Conservation (phyloP, 768 basidiomycete genomes). For the Termitomyces sp. region DNA sequence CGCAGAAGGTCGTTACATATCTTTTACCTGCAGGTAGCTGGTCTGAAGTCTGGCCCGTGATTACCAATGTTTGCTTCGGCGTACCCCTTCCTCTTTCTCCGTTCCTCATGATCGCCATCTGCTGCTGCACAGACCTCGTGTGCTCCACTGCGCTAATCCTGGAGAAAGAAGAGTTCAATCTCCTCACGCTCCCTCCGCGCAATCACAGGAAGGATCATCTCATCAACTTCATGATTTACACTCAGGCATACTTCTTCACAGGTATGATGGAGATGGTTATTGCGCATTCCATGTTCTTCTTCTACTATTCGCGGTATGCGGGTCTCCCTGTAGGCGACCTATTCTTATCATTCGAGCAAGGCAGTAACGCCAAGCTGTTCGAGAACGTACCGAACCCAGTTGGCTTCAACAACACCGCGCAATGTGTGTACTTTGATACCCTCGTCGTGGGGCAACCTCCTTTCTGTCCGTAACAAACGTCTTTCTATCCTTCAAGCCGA, state of each 20-base stretch:
- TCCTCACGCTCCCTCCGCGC: neutral
- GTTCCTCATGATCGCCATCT: neutral
- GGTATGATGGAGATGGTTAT: neutral
- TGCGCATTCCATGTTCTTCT: neutral
- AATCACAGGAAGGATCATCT: neutral
- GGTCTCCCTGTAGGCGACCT: neutral
- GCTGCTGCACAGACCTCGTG: neutral
- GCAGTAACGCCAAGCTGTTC: neutral
- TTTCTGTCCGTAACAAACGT: neutral
- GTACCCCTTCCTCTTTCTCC: neutral
- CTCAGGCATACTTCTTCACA: neutral
- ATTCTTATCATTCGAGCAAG: neutral
- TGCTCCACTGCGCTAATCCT: neutral
- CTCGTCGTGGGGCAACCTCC: neutral
- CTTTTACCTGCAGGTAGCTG: neutral
- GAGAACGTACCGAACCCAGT: too few relatives aligned
- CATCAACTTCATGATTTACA: neutral
- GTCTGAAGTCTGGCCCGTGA: neutral
- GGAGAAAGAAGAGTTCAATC: neutral
- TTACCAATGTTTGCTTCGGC: neutral
- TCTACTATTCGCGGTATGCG: neutral
- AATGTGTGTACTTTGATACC: neutral
- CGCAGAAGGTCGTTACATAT: neutral
- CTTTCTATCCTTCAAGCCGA: neutral
- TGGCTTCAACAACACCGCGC: neutral